A percentile compares a stretch with the other conserved stretches of the same genome.
These are phyloP conservation scores for Arthrobotrys megalospora DNA, from an alignment of 2,329 filamentous ascomycete genomes.

Conservation along the genomic window DNA sequence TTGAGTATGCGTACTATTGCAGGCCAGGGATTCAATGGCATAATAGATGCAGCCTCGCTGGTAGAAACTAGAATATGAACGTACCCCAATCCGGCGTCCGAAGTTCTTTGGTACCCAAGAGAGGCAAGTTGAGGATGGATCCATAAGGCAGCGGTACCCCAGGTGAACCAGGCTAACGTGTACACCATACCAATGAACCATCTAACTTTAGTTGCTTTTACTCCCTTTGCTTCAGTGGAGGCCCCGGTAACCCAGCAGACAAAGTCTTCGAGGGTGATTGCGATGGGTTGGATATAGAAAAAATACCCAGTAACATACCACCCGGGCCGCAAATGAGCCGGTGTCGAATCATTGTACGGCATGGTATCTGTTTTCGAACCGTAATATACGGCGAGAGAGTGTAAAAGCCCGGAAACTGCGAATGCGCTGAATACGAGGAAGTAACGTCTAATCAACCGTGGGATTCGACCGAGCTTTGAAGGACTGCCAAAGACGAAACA, in stretches of 20 bases:
- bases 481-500: not conserved
- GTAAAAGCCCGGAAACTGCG: conserved; percentile 33
- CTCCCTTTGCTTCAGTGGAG: conserved; percentile 14
- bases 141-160: conserved; percentile 29
- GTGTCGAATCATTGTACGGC: conserved; percentile 33
- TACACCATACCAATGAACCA: conserved; percentile 38
- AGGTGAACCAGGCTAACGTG: conserved; percentile 34
- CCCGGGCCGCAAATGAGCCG: conserved; percentile 13
- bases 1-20: conserved; percentile 2
- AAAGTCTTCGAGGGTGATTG: conserved; percentile 27
- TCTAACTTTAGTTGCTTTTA: conserved; percentile 11
- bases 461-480: conserved; percentile 10
- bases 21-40: conserved; percentile 38
- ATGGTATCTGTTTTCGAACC: conserved; percentile 16
- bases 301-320: conserved; percentile 40
- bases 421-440: conserved; percentile 33
- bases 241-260: conserved; percentile 27
- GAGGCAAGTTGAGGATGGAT: conserved; percentile 40
- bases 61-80: conserved; percentile 38
- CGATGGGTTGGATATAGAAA: conserved; percentile 28
- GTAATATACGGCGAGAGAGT: conserved; percentile 34
- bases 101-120: conserved; percentile 33
- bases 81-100: conserved; percentile 15
- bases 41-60: conserved; percentile 26
- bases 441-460: conserved; percentile 29